phyloP scores from a whole-genome alignment of 73 alveolate species.

The Tetrahymena elliotti region DNA sequence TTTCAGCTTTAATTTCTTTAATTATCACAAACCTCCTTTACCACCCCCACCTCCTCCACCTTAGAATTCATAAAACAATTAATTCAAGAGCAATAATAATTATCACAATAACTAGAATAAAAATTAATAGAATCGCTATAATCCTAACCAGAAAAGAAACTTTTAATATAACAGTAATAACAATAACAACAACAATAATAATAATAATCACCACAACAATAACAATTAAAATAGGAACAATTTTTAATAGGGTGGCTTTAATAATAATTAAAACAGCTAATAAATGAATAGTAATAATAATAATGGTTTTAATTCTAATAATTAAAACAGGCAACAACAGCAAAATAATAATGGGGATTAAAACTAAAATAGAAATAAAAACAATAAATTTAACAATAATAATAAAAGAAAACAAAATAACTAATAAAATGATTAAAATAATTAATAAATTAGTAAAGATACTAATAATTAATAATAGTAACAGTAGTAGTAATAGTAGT shows the following conservation, averaged over 20 bases:
- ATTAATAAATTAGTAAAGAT: neutral
- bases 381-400: neutral
- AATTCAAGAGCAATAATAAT: neutral
- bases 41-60: conserved; percentile 1
- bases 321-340: neutral
- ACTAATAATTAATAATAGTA: too few relatives aligned
- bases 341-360: neutral
- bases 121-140: neutral
- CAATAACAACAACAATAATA: neutral
- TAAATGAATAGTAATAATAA: neutral
- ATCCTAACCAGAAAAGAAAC: neutral
- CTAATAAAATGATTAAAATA: neutral
- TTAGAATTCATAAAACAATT: neutral
- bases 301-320: neutral
- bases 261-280: neutral
- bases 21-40: neutral
- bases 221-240: neutral
- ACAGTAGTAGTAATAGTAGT: neutral
- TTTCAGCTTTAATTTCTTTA: neutral
- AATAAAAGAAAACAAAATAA: neutral
- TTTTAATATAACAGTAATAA: neutral
- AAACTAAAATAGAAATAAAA: neutral
- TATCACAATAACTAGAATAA: neutral
- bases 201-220: neutral
- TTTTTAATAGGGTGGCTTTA: neutral